Conservation (phyloP, 768 basidiomycete genomes). For the Tubosaeta sp. region DNA sequence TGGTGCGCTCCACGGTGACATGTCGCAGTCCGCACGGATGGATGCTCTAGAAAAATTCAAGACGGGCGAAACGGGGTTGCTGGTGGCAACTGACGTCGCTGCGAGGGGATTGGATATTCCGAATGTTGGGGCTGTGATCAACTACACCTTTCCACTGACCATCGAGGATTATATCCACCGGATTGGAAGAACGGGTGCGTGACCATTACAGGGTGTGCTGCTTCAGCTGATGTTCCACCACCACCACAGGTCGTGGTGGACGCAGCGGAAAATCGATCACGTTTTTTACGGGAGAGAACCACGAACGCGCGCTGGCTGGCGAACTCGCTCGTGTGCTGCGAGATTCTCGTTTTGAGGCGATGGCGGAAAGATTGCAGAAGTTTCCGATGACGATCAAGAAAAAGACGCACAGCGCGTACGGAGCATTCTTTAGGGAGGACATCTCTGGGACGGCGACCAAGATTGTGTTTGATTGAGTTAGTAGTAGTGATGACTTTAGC, state of each 20-base stretch:
- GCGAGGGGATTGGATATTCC: constrained; percentile 97
- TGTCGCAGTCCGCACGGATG: constrained; percentile 81
- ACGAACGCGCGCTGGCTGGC: constrained; percentile 85
- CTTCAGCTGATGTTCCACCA: neutral
- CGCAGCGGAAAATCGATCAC: constrained; percentile 88
- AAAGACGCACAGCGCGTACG: constrained; percentile 86
- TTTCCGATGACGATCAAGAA: constrained; percentile 99
- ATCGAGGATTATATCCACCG: constrained; percentile 92
- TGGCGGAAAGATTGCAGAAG: constrained; percentile 57
- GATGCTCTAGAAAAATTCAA: constrained; percentile 86
- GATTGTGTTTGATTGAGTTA: constrained; percentile 59
- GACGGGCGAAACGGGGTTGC: constrained; percentile 67
- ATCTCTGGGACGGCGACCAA: constrained; percentile 63
- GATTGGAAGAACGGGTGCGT: constrained; percentile 78
- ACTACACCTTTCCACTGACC: constrained; percentile 97
- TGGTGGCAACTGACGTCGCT: constrained; percentile 97
- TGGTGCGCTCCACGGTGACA: constrained; percentile 84
- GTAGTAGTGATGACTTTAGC: neutral
- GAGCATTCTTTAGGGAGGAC: constrained; percentile 74
- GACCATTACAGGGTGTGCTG: neutral
- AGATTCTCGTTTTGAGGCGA: constrained; percentile 80
- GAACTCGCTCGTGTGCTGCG: constrained; percentile 88
- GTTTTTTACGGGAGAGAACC: constrained; percentile 90
- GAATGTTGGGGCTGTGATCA: constrained; percentile 89
- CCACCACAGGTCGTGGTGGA: constrained; percentile 75